Percentiles rank a stretch among this genome's conserved stretches.
These are phyloP conservation scores for Drechslerella dactyloides DNA, from an alignment of 2,329 filamentous ascomycete genomes.

Conservation along the genomic window DNA sequence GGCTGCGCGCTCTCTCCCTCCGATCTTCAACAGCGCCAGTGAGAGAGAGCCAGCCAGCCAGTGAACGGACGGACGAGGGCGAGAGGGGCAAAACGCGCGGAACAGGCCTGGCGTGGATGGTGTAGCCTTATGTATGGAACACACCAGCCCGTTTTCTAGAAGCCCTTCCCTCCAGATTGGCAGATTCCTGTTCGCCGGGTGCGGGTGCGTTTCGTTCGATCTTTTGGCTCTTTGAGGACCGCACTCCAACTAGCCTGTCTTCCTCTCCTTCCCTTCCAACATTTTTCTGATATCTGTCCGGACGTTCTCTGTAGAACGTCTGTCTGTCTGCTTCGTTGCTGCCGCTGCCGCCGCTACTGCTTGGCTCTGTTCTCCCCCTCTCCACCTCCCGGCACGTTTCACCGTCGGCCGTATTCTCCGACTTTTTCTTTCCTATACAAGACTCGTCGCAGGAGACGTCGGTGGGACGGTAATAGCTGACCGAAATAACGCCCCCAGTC, in stretches of 20 bases:
- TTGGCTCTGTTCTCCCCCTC: background rate
- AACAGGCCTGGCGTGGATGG: slow-evolving; percentile 30
- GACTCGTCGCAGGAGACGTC: slow-evolving; percentile 43
- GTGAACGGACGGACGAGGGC: slow-evolving; percentile 3
- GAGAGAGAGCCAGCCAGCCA: too few relatives aligned
- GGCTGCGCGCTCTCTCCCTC: background rate
- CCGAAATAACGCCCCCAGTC: slow-evolving; percentile 1
- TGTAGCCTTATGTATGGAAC: slow-evolving; percentile 48
- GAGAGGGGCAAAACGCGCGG: background rate
- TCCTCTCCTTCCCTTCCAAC: slow-evolving; percentile 4
- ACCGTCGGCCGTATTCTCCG: slow-evolving; percentile 30
- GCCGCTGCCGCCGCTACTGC: background rate
- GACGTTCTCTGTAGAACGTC: background rate
- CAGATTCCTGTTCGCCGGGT: slow-evolving; percentile 38
- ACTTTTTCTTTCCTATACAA: slow-evolving; percentile 26
- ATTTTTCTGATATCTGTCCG: background rate
- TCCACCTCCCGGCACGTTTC: slow-evolving; percentile 38
- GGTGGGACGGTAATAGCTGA: slow-evolving; percentile 45
- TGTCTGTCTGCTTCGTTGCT: background rate
- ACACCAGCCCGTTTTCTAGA: slow-evolving; percentile 46
- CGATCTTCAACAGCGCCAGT: slow-evolving; percentile 12
- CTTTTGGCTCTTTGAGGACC: slow-evolving; percentile 35
- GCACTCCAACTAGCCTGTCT: slow-evolving; percentile 25
- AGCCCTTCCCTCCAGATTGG: slow-evolving; percentile 26
- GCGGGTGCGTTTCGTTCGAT: slow-evolving; percentile 32